Evolutionary conservation across 2,329 filamentous ascomycete species (phyloP), one percentile per base, ranked within the genome.

Genomic region (Fusarium sp.): DNA sequence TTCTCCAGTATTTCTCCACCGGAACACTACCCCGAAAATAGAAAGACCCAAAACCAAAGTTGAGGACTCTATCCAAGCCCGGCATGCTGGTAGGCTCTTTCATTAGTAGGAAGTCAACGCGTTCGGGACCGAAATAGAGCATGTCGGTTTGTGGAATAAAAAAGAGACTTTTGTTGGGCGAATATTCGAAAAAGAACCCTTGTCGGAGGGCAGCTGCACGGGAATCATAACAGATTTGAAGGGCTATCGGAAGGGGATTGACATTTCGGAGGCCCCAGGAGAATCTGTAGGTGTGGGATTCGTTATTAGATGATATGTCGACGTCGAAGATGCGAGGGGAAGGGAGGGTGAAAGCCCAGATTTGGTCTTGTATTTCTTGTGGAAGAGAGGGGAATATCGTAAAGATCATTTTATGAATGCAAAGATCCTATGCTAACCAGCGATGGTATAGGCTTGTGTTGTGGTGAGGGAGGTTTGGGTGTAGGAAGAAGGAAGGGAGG

Each of bases 1-100:
- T 53, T 25, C 54, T 65, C 76, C 76, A 78, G 32, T 68, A 71
- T 4, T n/a, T n/a, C n/a, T n/a, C n/a, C n/a, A n/a, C n/a, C n/a
- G n/a, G n/a, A n/a, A n/a, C n/a, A n/a, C n/a, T n/a, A n/a, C n/a
- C n/a, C n/a, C n/a, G n/a, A n/a, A n/a, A n/a, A n/a, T n/a, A 55
- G 77, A 74, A 24, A 76, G 70, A 3, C 78, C 76, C 76, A 79
- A 78, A 32, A 1, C 76, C 77, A 3, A 77, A 67, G n/a, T 79
- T 64, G 22, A 72, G 63, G 0, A 78, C 72, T 22, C 58, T 64
- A 11, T 78, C 76, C 51, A 75, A 68, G 14, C 75, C 72, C 2
- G 59, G 22, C 1, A 77, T 53, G 15, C 8, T 8, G 15, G 9
- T 0, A 9, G 8, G 30, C 7, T 14, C 12, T 2, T 14, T 1